A percentile compares a stretch with the other conserved stretches of the same genome.
phyloP scores from a whole-genome alignment of 1,284 basidiomycete genomes.

The Sanghuangporus sanghuang region DNA sequence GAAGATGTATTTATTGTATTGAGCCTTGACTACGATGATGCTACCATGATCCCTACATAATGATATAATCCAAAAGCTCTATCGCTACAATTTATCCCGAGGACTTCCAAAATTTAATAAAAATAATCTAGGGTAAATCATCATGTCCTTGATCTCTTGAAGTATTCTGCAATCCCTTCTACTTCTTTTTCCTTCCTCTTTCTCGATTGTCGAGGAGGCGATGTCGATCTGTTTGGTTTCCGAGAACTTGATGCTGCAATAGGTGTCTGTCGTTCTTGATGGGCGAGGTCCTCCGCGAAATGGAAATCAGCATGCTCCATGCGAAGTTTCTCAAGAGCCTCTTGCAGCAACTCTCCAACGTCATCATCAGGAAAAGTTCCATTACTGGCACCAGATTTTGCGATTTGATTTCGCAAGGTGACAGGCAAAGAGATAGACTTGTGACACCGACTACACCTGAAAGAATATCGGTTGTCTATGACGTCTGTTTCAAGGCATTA shows the following conservation, averaged over 20 bases:
- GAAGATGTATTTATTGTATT: neutral
- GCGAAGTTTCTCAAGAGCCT: slow-evolving; percentile 43
- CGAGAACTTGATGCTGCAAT: neutral
- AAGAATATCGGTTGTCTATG: slow-evolving; percentile 12
- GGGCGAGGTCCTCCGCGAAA: slow-evolving; percentile 70
- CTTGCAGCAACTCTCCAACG: slow-evolving; percentile 20
- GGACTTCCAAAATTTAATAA: neutral
- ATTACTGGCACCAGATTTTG: slow-evolving; percentile 6
- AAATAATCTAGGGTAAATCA: neutral
- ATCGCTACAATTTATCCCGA: neutral
- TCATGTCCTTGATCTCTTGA: slow-evolving; percentile 35
- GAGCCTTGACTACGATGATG: neutral
- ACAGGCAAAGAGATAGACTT: slow-evolving; percentile 16
- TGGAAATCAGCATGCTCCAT: slow-evolving; percentile 86
- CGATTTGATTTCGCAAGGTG: neutral
- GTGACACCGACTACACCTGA: slow-evolving; percentile 19
- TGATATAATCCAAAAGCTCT: neutral
- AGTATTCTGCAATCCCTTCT: slow-evolving; percentile 76
- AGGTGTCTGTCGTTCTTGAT: slow-evolving; percentile 20
- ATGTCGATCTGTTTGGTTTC: slow-evolving; percentile 10
- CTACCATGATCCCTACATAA: neutral
- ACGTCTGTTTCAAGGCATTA: neutral
- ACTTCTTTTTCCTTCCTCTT: slow-evolving; percentile 37
- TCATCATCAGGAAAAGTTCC: neutral
- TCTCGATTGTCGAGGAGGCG: slow-evolving; percentile 25